phyloP scores from a whole-genome alignment of 495 filamentous ascomycete species.

The Aspergillus campestris region DNA sequence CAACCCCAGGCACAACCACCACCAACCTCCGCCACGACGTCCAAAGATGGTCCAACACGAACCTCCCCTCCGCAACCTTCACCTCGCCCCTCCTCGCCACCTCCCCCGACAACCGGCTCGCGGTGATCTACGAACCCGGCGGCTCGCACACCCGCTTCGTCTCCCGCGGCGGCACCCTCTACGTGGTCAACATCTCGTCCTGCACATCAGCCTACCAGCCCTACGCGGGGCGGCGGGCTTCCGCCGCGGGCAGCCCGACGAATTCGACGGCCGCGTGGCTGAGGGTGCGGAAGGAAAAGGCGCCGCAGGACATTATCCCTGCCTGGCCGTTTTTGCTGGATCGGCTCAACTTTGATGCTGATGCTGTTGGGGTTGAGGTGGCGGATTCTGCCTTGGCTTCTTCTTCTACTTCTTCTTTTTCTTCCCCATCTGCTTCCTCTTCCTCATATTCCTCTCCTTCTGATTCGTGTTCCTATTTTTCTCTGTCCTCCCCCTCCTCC shows the following conservation, averaged over 20 bases:
- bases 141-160: constrained; percentile 5
- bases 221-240: background rate
- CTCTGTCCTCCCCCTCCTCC: no score
- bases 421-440: no score
- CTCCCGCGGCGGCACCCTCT: constrained; percentile 9
- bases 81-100: constrained; percentile 11
- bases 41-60: constrained; percentile 6
- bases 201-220: background rate
- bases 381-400: no score
- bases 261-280: background rate
- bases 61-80: constrained; percentile 11
- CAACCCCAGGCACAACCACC: background rate
- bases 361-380: no score
- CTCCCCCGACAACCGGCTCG: constrained; percentile 8
- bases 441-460: no score
- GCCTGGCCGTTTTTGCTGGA: constrained; percentile 10
- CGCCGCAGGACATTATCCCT: constrained; percentile 2
- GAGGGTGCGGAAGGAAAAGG: background rate
- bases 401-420: no score
- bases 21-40: constrained; percentile 3
- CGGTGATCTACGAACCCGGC: constrained; percentile 12
- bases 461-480: no score
- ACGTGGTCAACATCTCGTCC: constrained; percentile 7
- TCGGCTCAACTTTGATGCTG: background rate
- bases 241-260: background rate